Base-by-base conservation (phyloP, 495 filamentous ascomycete species). In the Hypomontagnella submonticulosa region DNA sequence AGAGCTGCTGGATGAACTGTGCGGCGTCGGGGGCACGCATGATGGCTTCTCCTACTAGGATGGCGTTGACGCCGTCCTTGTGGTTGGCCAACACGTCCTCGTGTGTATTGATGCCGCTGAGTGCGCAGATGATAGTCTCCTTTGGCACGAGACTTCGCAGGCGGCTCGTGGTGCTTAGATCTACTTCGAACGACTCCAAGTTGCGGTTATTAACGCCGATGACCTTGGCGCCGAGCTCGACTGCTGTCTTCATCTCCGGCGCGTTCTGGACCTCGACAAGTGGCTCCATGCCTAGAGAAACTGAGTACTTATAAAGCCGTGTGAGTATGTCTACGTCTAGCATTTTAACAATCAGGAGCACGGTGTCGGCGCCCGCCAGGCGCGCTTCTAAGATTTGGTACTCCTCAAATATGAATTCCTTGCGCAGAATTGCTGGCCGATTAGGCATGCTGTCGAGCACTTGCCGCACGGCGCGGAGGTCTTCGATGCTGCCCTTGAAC, bases 161-260 rank as follows among this genome's bases (percentile, higher is more conserved):
- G 2, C 96, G 86, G 69, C 91, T 94, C 0, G 95, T 98, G 6
- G 96, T 99, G 44, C 92, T 90, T 8, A 98, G 85, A 71, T 99
- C 95, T 12, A 99, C 95, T 71, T 97, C 93, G 58, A 99, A 99
- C 72, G 85, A 97, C 53, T 92, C 92, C 5, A 99, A 83, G 70
- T 99, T 94, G 38, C 95, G 85, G 76, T 99, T 99, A 77, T 99
- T 99, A 69, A 99, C 95, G 7, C 95, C 95, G 69, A 99, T 97
- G 19, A 96, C 93, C 74, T 92, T 88, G n/a, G 95, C 83, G 12
- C 95, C 96, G 7, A 99, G 81, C 20, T 90, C 85, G 19, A 96
- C 87, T 9, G 95, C 95, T 33, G 86, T 88, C 38, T 88, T 79
- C 93, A 97, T 98, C 77, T 99, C 95, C 37, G 93, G 92, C 0